Base-by-base conservation (phyloP, 805 yeast species). In the Schwanniomyces sp. region DNA sequence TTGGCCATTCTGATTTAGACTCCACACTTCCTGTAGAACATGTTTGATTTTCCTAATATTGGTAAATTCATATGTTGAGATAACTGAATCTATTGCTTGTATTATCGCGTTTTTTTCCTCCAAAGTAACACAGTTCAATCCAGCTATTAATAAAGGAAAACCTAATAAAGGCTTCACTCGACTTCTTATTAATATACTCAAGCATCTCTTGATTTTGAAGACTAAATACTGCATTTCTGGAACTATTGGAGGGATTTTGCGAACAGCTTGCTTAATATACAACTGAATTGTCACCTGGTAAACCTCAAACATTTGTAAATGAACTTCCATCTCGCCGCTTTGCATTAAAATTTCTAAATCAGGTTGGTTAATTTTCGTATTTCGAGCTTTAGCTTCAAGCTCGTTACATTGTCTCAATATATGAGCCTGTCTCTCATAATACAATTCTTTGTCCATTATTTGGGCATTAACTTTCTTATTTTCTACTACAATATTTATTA, bases 21-120 rank as follows among this genome's bases (percentile, higher is more conserved):
- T 61, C 81, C 81, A 76, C 34, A 67, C 66, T 42, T 65, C 66
- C 44, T 64, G 54, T 11, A 75, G 53, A 11, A 75, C 60, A 9
- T 61, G 60, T 72, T 72, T 67, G 32, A 69, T 61, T 32, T 66
- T 59, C 26, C 52, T 55, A 24, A 73, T 62, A 48, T 70, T 72
- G 30, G 60, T 54, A 39, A 71, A 71, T 25, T 70, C 69, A 16
- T 38, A 17, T 54, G 67, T 68, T 12, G 18, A 27, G 17, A 29
- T 32, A n/a, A 38, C 26, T n/a, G 34, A 6, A 18, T 34, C 24
- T 27, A 46, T 41, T 27, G 17, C 30, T 11, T 17, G 12, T 27
- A 29, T 18, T 9, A 37, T 21, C 18, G 41, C 45, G 17, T 41
- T 34, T 14, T 34, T 38, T 36, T 46, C 49, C 4, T 12, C n/a